Evolutionary conservation across 108 stramenopile species (phyloP).

Genomic region (Cyclotella choctawhatcheeana): DNA sequence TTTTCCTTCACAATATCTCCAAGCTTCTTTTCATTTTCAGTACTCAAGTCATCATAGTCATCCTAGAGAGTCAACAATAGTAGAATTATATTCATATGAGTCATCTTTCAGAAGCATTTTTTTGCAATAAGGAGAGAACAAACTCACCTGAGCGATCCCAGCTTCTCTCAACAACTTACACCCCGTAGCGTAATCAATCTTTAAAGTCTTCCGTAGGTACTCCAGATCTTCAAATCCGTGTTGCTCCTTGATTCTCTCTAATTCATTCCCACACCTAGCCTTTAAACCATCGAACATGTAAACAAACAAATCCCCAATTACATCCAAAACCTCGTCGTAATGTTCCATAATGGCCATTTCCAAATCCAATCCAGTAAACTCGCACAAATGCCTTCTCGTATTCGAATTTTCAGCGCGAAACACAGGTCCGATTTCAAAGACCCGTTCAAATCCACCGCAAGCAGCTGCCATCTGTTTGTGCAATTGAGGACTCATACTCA

Average conservation of each 20-base stretch:
- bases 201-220: conserved; percentile 91
- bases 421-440: conserved; percentile 98
- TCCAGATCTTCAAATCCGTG: conserved; percentile 97
- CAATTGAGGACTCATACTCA: conserved; percentile 98
- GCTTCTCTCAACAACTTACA: conserved; percentile 86
- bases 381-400: conserved; percentile 97
- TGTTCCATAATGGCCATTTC: conserved; percentile 99
- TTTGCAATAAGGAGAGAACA: too few relatives aligned
- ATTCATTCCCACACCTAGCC: conserved; percentile 82
- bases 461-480: conserved; percentile 99
- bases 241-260: conserved; percentile 92
- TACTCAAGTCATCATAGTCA: conserved; percentile 95
- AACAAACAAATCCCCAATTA: conserved; percentile 96
- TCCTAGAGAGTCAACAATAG: conserved; percentile 47
- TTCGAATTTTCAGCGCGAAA: conserved; percentile 99
- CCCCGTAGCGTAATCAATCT: conserved; percentile 93
- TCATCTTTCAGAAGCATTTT: too few relatives aligned
- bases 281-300: conserved; percentile 97
- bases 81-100: not conserved
- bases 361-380: conserved; percentile 99
- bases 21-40: conserved; percentile 97
- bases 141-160: conserved; percentile 71
- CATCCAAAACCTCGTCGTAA: conserved; percentile 98
- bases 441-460: conserved; percentile 98
- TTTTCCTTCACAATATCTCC: conserved; percentile 96